These are phyloP conservation scores for Chimonanthus salicifolius DNA, from an alignment of 164 flowering plant species.

Conservation along the genomic window DNA sequence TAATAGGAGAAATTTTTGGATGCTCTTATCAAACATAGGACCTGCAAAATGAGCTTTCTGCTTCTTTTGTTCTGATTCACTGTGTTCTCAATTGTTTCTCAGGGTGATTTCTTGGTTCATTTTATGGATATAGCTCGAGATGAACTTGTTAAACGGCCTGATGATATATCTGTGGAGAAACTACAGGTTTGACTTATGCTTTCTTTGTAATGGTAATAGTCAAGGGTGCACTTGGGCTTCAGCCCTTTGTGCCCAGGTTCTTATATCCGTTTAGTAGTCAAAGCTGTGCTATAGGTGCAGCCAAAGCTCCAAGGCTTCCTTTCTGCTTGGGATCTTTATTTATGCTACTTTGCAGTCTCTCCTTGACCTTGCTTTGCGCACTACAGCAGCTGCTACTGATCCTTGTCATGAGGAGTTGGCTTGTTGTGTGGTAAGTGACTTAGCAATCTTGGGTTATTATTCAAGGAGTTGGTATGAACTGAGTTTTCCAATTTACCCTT, in stretches of 20 bases:
- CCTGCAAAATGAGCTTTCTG: not conserved
- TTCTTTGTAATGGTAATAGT: not conserved
- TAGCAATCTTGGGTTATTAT: not conserved
- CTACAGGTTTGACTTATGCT: conserved; percentile 55
- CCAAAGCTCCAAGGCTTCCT: no score
- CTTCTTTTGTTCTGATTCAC: not conserved
- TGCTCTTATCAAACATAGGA: not conserved
- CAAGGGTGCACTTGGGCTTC: no score
- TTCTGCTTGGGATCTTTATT: not conserved
- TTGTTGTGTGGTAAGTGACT: conserved; percentile 70
- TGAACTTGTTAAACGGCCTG: conserved; percentile 71
- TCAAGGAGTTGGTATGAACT: not conserved
- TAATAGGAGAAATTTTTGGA: not conserved
- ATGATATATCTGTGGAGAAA: conserved; percentile 85
- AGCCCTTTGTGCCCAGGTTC: no score
- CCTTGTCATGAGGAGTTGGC: conserved; percentile 90
- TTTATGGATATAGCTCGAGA: conserved; percentile 97
- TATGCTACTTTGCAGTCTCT: conserved; percentile 51
- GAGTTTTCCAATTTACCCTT: not conserved
- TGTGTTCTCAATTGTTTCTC: conserved; percentile 5
- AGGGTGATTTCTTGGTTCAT: conserved; percentile 99
- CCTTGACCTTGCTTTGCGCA: conserved; percentile 90
- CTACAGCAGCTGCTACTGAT: conserved; percentile 94
- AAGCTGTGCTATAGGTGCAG: no score
- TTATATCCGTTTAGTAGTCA: no score